phyloP scores from a whole-genome alignment of 2,329 filamentous ascomycete species.

The Aspergillus sergii region DNA sequence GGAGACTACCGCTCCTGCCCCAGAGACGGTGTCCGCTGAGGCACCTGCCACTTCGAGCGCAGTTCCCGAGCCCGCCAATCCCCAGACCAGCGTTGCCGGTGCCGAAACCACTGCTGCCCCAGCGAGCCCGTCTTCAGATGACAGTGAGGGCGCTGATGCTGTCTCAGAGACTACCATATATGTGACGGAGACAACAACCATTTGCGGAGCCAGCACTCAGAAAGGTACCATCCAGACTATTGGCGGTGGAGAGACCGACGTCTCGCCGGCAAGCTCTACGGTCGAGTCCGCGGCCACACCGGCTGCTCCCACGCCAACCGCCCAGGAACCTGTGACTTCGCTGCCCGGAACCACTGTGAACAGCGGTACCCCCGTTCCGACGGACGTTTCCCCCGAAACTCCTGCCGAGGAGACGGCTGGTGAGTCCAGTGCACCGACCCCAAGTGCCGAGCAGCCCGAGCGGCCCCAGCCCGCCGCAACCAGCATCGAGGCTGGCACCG shows the following conservation, averaged over 20 bases:
- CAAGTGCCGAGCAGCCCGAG: not conserved
- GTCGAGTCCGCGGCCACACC: not conserved
- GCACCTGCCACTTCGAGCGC: not conserved
- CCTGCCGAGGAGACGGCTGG: not conserved
- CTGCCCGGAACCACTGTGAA: not conserved
- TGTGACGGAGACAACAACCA: constrained; percentile 20
- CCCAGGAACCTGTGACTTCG: not conserved
- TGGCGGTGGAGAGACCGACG: not conserved
- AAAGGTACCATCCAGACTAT: not conserved
- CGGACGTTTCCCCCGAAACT: not conserved
- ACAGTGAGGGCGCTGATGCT: not conserved
- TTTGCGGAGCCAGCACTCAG: constrained; percentile 16
- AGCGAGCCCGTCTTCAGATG: not conserved
- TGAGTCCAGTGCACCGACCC: not conserved
- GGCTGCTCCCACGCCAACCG: not conserved
- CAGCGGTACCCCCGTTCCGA: not conserved
- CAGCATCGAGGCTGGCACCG: not conserved
- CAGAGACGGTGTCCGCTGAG: not conserved
- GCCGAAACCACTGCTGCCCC: constrained; percentile 4
- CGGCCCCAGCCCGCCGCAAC: not conserved
- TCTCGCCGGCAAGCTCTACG: not conserved
- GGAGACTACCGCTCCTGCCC: not conserved
- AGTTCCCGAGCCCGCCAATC: not conserved
- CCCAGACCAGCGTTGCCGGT: not conserved
- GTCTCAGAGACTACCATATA: constrained; percentile 13